Conservation (phyloP, 2,329 filamentous ascomycete species). For the Exserohilum turcica region DNA sequence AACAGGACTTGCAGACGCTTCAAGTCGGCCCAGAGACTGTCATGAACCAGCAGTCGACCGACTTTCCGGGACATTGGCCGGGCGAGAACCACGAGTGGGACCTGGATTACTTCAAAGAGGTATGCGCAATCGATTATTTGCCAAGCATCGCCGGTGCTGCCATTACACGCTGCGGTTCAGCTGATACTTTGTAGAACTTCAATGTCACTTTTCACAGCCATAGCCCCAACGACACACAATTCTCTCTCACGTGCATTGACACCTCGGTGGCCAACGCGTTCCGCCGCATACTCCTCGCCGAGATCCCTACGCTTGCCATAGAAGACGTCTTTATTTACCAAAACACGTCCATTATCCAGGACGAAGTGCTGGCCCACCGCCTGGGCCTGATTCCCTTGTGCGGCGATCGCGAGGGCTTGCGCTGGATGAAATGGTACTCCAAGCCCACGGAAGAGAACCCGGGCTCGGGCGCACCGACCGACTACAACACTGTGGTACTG, state of each 20-base stretch:
- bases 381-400: constrained; percentile 89
- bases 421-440: constrained; percentile 81
- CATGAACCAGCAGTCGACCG: constrained; percentile 83
- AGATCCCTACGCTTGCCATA: constrained; percentile 92
- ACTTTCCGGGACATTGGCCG: constrained; percentile 89
- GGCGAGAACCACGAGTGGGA: constrained; percentile 86
- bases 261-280: constrained; percentile 96
- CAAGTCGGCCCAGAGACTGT: constrained; percentile 89
- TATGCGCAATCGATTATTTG: constrained; percentile 35
- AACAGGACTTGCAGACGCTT: constrained; percentile 66
- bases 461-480: constrained; percentile 57
- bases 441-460: constrained; percentile 64
- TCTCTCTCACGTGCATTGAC: constrained; percentile 90
- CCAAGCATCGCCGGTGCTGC: neutral
- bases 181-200: constrained; percentile 59
- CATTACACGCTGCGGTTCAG: neutral
- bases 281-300: constrained; percentile 91
- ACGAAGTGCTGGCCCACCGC: constrained; percentile 91
- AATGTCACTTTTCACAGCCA: constrained; percentile 84
- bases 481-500: constrained; percentile 87
- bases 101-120: constrained; percentile 70
- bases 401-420: constrained; percentile 76
- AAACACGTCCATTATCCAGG: constrained; percentile 97
- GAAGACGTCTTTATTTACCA: constrained; percentile 92
- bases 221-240: constrained; percentile 74